These are phyloP conservation scores for Termitomyces sp. DNA, from an alignment of 1,284 basidiomycete genomes.

Conservation along the genomic window DNA sequence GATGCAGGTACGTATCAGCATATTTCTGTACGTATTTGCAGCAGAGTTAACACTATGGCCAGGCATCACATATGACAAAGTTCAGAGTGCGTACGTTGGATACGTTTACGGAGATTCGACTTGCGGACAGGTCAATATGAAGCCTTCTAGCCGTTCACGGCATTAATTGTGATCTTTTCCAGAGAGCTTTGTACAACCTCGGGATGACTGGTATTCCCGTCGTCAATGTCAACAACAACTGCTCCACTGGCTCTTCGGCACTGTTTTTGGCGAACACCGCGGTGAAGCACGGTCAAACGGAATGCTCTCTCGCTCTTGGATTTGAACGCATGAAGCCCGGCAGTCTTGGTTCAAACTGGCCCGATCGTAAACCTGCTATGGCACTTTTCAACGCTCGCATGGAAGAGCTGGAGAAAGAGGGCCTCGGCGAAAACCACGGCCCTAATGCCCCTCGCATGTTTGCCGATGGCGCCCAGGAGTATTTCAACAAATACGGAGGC, in stretches of 20 bases:
- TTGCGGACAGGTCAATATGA: conserved; percentile 60
- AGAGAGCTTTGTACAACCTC: conserved; percentile 80
- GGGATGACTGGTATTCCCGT: conserved; percentile 85
- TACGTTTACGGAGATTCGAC: conserved; percentile 81
- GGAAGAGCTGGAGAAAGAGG: conserved; percentile 48
- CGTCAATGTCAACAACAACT: conserved; percentile 85
- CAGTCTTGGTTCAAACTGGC: conserved; percentile 65
- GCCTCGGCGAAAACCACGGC: conserved; percentile 59
- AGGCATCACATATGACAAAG: conserved; percentile 76
- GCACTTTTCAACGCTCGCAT: conserved; percentile 39
- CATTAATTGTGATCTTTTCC: background rate
- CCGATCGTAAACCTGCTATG: conserved; percentile 63
- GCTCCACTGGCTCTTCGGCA: conserved; percentile 74
- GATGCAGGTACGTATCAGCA: conserved; percentile 58
- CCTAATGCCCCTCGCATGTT: conserved; percentile 75
- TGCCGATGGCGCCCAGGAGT: conserved; percentile 74
- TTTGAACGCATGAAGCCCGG: conserved; percentile 88
- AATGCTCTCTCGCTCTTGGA: conserved; percentile 79
- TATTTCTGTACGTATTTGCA: background rate
- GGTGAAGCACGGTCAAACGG: conserved; percentile 65
- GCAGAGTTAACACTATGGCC: background rate
- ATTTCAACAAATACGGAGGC: conserved; percentile 73
- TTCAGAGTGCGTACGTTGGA: conserved; percentile 77
- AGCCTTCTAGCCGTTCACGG: background rate
- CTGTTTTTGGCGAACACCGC: conserved; percentile 65